Conservation (phyloP, 2,329 filamentous ascomycete species). For the Neocucurbitaria cava region DNA sequence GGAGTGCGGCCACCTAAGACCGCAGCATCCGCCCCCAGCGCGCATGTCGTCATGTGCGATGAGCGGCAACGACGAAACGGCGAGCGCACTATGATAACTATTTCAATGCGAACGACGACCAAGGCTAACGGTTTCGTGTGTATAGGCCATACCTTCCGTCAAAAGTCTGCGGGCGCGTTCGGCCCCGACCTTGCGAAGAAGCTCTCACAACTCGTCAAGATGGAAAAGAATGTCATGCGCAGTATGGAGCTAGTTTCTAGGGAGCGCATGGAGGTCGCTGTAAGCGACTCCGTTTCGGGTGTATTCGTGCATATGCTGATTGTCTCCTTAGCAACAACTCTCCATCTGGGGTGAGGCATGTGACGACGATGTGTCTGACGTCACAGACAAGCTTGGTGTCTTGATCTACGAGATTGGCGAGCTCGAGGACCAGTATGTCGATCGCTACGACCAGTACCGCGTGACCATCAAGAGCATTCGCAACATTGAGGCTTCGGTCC, state of each 20-base stretch:
- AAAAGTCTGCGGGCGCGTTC: conserved; percentile 78
- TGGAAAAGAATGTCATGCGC: conserved; percentile 99
- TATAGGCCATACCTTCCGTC: conserved; percentile 73
- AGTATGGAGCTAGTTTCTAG: conserved; percentile 93
- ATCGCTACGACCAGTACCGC: conserved; percentile 98
- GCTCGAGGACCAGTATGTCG: conserved; percentile 96
- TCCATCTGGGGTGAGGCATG: conserved; percentile 96
- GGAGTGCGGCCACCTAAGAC: not conserved
- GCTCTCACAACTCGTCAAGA: conserved; percentile 96
- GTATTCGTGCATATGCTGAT: conserved; percentile 24
- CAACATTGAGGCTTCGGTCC: conserved; percentile 98
- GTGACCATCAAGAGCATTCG: conserved; percentile 99
- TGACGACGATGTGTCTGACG: conserved; percentile 97
- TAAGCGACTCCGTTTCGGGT: conserved; percentile 60
- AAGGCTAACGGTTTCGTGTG: conserved; percentile 13
- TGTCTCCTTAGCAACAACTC: conserved; percentile 81
- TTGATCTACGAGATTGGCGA: conserved; percentile 98
- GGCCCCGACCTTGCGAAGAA: conserved; percentile 94
- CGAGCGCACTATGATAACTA: not conserved
- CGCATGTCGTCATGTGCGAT: not conserved
- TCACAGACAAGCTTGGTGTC: conserved; percentile 98
- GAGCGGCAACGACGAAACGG: not conserved
- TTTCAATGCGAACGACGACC: not conserved
- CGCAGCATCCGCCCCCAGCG: not conserved
- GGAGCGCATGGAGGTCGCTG: conserved; percentile 97